Percentiles rank a stretch among this genome's conserved stretches.
Evolutionary conservation across 169 alveolate species (phyloP).

Genomic region (Cryptosporidium tyzzeri): DNA sequence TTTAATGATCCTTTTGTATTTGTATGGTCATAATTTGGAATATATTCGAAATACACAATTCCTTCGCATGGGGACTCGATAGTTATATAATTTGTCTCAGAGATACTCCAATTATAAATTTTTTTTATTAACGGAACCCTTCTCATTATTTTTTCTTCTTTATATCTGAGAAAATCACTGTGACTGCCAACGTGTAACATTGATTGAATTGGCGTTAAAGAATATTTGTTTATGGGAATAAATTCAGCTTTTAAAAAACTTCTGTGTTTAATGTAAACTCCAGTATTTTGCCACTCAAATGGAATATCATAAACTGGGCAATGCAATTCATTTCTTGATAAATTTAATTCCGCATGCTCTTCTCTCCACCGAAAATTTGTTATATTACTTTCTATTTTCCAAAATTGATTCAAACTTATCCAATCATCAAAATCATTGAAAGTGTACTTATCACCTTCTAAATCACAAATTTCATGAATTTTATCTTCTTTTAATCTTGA

Average conservation of each 20-base stretch:
- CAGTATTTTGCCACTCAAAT: constrained; percentile 62
- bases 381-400: neutral
- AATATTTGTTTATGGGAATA: neutral
- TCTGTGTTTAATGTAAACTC: constrained; percentile 24
- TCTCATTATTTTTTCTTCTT: neutral
- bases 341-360: neutral
- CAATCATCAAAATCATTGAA: constrained; percentile 49
- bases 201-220: neutral
- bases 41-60: constrained; percentile 46
- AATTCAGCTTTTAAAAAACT: neutral
- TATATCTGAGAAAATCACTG: constrained; percentile 36
- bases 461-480: neutral
- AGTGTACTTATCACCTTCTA: neutral
- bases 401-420: constrained; percentile 15
- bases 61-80: constrained; percentile 72
- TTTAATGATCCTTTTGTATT: neutral
- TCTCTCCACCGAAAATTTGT: neutral
- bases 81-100: neutral
- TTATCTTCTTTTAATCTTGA: constrained; percentile 26
- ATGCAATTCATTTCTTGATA: neutral
- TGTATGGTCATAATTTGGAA: neutral
- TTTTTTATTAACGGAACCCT: constrained; percentile 48
- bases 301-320: constrained; percentile 26
- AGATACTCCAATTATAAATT: constrained; percentile 33
- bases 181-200: constrained; percentile 42